These are phyloP conservation scores for Porphyridium purpureum DNA, from an alignment of 23 red algal species.

Conservation along the genomic window DNA sequence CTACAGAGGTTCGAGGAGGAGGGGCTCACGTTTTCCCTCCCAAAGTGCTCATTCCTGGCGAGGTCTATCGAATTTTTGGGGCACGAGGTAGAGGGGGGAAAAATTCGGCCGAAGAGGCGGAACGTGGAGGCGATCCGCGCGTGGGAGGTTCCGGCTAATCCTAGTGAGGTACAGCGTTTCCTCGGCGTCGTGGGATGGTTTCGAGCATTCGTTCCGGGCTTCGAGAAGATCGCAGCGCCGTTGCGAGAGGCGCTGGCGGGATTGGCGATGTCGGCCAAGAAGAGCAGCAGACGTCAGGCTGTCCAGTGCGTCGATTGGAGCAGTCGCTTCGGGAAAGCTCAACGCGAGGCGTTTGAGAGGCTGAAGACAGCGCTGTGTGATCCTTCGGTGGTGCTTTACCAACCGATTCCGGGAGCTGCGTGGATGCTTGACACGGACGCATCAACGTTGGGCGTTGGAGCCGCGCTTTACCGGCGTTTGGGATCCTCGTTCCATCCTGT, in stretches of 20 bases:
- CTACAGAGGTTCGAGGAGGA: slow-evolving; percentile 2
- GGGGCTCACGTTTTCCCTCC: slow-evolving; percentile 12
- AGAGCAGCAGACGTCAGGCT: not conserved
- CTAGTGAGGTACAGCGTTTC: slow-evolving; percentile 11
- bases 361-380: not conserved
- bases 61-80: slow-evolving; percentile 11
- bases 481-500: not conserved
- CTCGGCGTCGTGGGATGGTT: too few relatives aligned
- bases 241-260: slow-evolving; percentile 7
- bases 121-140: not conserved
- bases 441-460: slow-evolving; percentile 3
- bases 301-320: not conserved
- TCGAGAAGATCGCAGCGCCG: too few relatives aligned
- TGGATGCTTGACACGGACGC: slow-evolving; percentile 19
- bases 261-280: not conserved
- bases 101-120: not conserved
- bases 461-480: slow-evolving; percentile 4
- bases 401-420: not conserved
- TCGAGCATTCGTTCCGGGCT: slow-evolving; percentile 1
- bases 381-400: slow-evolving; percentile 5
- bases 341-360: slow-evolving; percentile 7
- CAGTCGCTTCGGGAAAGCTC: too few relatives aligned
- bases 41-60: slow-evolving; percentile 11
- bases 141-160: not conserved
- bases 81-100: slow-evolving; percentile 9